Evolutionary conservation across 1,139 yeast species (phyloP), one percentile per base, ranked within the genome.

Genomic region (Yamadazyma kanchanaburiensis): DNA sequence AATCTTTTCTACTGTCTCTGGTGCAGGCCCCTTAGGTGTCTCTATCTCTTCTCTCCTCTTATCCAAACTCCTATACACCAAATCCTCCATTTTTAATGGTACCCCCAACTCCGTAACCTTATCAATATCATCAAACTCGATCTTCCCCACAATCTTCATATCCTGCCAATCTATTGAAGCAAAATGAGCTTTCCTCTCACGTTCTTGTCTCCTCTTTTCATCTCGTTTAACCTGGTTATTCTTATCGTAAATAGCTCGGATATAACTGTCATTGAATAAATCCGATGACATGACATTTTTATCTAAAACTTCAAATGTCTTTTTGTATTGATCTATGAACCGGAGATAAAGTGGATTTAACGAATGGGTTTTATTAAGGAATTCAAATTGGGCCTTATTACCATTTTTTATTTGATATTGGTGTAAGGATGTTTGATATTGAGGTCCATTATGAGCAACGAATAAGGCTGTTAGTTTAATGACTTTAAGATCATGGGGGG

Each of bases 161-260:
- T 84, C 86, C 38, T 80, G 80, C 98, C 98, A 91, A 54, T 89
- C 89, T 15, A 87, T 80, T 18, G 82, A 74, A 0, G 94, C 89
- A 56, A 70, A 85, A 27, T 74, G 78, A 16, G 76, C 35, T 40
- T 59, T 60, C 25, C 64, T 56, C 30, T 70, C 70, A 30, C 57
- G 60, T 60, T 32, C 55, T 44, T 34, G 54, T 44, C 48, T 62
- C 51, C 34, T 55, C 44, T 54, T 48, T 11, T 36, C 38, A 20
- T 50, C 37, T 33, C 33, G 36, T 24, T 53, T 39, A 37, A 55
- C 40, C 25, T 55, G 55, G 32, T 57, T 47, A 26, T 59, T 53
- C 32, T 66, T 64, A 10, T 70, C 61, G 48, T 67, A 74, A 35
- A 72, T 75, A 0, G 94, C 94, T 30, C 94, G 58, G 10, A 57